Conservation (phyloP, 2,329 filamentous ascomycete species). For the Alternaria metachromatica region DNA sequence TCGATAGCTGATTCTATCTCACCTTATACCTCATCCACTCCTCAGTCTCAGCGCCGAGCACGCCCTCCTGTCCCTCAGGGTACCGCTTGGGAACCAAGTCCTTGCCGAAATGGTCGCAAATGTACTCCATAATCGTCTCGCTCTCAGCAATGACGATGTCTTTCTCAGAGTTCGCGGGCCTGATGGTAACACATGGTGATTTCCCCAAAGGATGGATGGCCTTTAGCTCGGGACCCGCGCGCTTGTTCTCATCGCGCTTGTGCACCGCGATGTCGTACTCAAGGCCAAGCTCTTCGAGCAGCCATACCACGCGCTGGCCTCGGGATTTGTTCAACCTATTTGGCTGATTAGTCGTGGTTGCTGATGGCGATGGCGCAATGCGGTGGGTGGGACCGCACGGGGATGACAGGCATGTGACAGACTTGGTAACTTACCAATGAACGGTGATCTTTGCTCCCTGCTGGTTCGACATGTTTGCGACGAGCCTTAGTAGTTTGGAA, state of each 20-base stretch:
- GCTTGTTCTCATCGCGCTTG: conserved; percentile 68
- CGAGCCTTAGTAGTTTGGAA: too few species aligned
- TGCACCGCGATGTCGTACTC: conserved; percentile 82
- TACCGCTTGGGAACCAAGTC: conserved; percentile 61
- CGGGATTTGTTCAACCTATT: conserved; percentile 82
- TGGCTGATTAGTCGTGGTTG: background rate
- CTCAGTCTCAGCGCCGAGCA: conserved; percentile 65
- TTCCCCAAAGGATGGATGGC: conserved; percentile 86
- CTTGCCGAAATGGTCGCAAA: conserved; percentile 70
- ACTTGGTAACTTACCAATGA: conserved; percentile 38
- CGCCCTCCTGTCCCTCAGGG: conserved; percentile 59
- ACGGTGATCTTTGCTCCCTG: conserved; percentile 46
- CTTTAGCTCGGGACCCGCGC: conserved; percentile 79
- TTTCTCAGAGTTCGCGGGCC: conserved; percentile 54
- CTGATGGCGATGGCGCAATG: conserved; percentile 10
- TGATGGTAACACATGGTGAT: conserved; percentile 77
- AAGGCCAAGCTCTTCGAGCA: conserved; percentile 81
- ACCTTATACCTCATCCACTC: conserved; percentile 64
- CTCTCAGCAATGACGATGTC: conserved; percentile 79
- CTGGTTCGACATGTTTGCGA: conserved; percentile 30
- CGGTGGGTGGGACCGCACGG: background rate
- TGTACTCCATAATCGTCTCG: conserved; percentile 80
- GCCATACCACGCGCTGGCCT: conserved; percentile 82
- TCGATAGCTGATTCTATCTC: background rate
- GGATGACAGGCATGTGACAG: background rate